Base-by-base conservation (phyloP, 2,329 filamentous ascomycete species). In the Hysterium pulicare region DNA sequence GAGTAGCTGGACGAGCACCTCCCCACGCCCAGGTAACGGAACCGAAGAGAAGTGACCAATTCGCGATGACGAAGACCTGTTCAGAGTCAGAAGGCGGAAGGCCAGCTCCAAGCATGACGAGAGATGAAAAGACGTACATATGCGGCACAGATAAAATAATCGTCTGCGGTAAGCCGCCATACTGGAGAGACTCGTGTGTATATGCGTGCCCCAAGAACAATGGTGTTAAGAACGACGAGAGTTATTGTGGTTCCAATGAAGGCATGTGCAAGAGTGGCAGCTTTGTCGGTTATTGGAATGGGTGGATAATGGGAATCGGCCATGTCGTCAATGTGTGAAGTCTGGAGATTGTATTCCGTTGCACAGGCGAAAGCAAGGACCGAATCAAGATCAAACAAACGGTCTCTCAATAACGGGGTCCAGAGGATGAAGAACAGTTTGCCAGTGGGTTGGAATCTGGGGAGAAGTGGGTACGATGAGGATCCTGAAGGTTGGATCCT, bases 101-200 rank as follows among this genome's bases (percentile, higher is more conserved):
- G 22, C 26, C 26, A 28, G 26, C 26, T 28, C 8, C 26, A 8
- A 28, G 28, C 3, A 8, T 11, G 3, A 16, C 13, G 28, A 8
- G 28, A 4, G 28, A 16, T 31, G 28, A 31, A 16, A n/a, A 3
- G 28, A 5, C 48, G 16, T 50, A 53, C 50, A 37, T 44, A 47
- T 21, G 46, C 45, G 10, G 48, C 7, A 5, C 26, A 28, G 2
- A 51, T 45, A 6, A 50, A 13, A 17, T 47, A 49, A 39, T 53
- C 50, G 33, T 53, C 50, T 3, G 44, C n/a, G 6, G 35, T 36
- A 26, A 49, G 50, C 28, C 47, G 33, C 40, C 40, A 47, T 28
- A 31, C 34, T 10, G 50, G 50, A 21, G n/a, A 36, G 11, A 40
- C 22, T n/a, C 50, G 40, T 13, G 50, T 53, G 21, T 45, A 49